These are phyloP conservation scores for Fusarium sarcochroum DNA, from an alignment of 2,329 filamentous ascomycete species.

Conservation along the genomic window DNA sequence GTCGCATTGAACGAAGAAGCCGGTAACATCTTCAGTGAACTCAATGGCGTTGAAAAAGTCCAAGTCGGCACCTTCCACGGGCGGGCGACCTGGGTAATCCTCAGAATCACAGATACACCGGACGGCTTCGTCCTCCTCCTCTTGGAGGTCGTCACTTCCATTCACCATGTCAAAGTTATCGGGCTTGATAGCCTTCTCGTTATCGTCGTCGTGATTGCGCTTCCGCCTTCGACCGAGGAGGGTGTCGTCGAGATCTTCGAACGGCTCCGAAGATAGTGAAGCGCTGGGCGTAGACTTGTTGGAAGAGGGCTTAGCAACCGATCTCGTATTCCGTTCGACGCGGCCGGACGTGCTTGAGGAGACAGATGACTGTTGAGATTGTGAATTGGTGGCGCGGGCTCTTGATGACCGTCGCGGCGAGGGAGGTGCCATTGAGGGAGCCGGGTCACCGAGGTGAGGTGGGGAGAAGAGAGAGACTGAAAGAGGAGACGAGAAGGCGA, in stretches of 20 bases:
- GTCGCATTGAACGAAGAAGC: constrained; percentile 98
- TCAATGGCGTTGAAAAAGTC: constrained; percentile 72
- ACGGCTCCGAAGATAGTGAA: constrained; percentile 78
- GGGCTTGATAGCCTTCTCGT: constrained; percentile 59
- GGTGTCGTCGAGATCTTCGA: constrained; percentile 77
- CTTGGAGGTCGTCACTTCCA: constrained; percentile 78
- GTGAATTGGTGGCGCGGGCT: constrained; percentile 83
- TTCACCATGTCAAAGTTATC: constrained; percentile 68
- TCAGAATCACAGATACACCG: constrained; percentile 95
- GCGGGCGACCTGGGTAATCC: constrained; percentile 90
- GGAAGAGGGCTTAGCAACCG: constrained; percentile 79
- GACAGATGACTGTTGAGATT: constrained; percentile 82
- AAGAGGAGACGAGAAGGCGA: constrained; percentile 21
- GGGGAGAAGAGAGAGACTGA: constrained; percentile 46
- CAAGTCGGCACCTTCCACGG: constrained; percentile 70
- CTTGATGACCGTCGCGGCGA: constrained; percentile 91
- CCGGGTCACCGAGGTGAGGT: constrained; percentile 49
- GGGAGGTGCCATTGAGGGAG: constrained; percentile 69
- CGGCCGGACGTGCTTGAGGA: constrained; percentile 85
- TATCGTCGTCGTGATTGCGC: constrained; percentile 77
- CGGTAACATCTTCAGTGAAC: constrained; percentile 87
- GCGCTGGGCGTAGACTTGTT: constrained; percentile 82
- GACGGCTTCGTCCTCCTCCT: constrained; percentile 91
- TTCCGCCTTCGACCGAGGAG: constrained; percentile 84
- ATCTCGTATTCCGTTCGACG: constrained; percentile 80